phyloP scores from a whole-genome alignment of 345 rosid genomes.

The Reutealis trisperma region DNA sequence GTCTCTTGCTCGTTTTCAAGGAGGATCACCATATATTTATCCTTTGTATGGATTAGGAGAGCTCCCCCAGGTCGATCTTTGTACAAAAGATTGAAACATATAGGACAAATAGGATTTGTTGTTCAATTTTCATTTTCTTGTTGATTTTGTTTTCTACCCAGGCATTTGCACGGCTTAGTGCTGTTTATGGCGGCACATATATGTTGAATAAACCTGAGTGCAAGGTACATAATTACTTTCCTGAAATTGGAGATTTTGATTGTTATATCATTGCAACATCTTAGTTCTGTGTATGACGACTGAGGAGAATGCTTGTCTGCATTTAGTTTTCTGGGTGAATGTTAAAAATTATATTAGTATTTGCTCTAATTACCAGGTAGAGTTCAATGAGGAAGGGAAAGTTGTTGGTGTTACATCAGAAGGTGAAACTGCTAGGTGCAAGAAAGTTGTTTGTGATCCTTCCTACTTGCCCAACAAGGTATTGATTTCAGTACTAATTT shows the following conservation, averaged over 20 bases:
- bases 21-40: conserved; percentile 94
- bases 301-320: neutral
- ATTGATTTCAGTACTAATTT: conserved; percentile 8
- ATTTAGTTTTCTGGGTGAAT: neutral
- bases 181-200: conserved; percentile 97
- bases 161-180: conserved; percentile 99
- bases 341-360: conserved; percentile 15
- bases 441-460: conserved; percentile 97
- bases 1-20: conserved; percentile 96
- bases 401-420: conserved; percentile 92
- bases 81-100: no score
- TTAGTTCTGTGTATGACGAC: neutral
- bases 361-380: conserved; percentile 57
- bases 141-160: conserved; percentile 25
- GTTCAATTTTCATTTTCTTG: neutral
- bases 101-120: neutral
- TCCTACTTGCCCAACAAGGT: conserved; percentile 90
- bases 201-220: conserved; percentile 97
- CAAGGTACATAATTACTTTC: conserved; percentile 47
- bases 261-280: neutral
- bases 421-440: conserved; percentile 98
- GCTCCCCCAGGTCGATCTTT: conserved; percentile 76
- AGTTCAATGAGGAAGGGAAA: conserved; percentile 82
- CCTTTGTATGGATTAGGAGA: conserved; percentile 97
- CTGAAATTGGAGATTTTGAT: neutral